Conservation (phyloP, 2,329 filamentous ascomycete species). For the Seiridium unicorne region DNA sequence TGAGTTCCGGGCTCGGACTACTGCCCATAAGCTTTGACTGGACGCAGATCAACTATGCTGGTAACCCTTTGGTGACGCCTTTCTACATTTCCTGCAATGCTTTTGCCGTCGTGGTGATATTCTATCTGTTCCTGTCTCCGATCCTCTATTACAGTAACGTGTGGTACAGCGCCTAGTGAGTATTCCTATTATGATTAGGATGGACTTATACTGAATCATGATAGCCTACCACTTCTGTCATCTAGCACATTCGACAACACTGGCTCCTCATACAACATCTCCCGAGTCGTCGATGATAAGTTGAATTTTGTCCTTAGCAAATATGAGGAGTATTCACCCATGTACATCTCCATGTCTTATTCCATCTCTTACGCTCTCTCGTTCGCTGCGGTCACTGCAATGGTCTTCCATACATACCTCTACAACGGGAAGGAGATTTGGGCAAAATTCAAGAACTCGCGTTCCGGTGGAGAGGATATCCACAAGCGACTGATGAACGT, state of each 20-base stretch:
- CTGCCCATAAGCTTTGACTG: slow-evolving; percentile 30
- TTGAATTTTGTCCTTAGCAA: slow-evolving; percentile 25
- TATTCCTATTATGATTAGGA: background rate
- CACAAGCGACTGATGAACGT: slow-evolving; percentile 34
- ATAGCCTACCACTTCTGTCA: slow-evolving; percentile 24
- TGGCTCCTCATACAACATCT: slow-evolving; percentile 26
- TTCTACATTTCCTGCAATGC: slow-evolving; percentile 30
- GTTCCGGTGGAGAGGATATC: slow-evolving; percentile 29
- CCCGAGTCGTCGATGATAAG: slow-evolving; percentile 24
- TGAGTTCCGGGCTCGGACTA: slow-evolving; percentile 18
- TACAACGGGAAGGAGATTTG: slow-evolving; percentile 32
- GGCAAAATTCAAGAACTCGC: slow-evolving; percentile 28
- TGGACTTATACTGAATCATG: background rate
- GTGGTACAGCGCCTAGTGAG: slow-evolving; percentile 27
- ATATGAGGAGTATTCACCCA: slow-evolving; percentile 32
- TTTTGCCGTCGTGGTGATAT: slow-evolving; percentile 25
- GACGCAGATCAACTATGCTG: slow-evolving; percentile 30
- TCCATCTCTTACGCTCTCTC: slow-evolving; percentile 33
- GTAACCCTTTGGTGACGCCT: slow-evolving; percentile 24
- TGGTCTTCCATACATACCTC: slow-evolving; percentile 30
- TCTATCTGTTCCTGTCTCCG: slow-evolving; percentile 28
- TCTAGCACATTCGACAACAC: slow-evolving; percentile 30
- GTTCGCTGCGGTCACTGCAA: slow-evolving; percentile 31
- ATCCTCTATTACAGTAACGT: slow-evolving; percentile 30
- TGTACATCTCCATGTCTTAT: slow-evolving; percentile 34